A percentile compares a stretch with the other conserved stretches of the same genome.
Evolutionary conservation across 2,329 filamentous ascomycete genomes (phyloP).

Genomic region (Whalleya microplaca): DNA sequence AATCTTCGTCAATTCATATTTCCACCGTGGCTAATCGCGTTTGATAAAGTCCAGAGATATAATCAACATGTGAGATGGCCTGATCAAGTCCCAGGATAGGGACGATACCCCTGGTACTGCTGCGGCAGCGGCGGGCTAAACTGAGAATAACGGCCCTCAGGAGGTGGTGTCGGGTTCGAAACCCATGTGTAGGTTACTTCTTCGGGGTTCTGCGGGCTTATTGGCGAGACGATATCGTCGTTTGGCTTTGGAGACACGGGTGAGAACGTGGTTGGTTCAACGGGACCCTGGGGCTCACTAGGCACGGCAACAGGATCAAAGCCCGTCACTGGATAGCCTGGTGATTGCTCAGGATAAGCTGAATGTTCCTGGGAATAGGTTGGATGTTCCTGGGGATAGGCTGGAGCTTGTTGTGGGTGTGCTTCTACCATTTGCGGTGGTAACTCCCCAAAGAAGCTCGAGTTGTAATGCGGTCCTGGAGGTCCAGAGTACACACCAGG

Average conservation of each 20-base stretch:
- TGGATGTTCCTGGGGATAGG: conserved; percentile 9
- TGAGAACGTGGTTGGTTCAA: conserved; percentile 12
- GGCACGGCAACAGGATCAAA: conserved; percentile 12
- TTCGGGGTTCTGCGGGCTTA: conserved; percentile 16
- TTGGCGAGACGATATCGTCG: conserved; percentile 26
- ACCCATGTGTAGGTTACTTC: conserved; percentile 24
- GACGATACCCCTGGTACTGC: conserved; percentile 34
- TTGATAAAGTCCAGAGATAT: neutral
- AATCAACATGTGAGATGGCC: neutral
- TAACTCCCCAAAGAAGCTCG: conserved; percentile 35
- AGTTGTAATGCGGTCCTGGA: conserved; percentile 34
- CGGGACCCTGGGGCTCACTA: neutral
- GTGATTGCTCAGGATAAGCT: conserved; percentile 2
- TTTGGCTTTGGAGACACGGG: conserved; percentile 14
- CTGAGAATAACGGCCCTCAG: conserved; percentile 31
- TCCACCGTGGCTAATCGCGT: neutral
- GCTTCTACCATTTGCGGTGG: conserved; percentile 32
- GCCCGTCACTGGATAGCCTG: conserved; percentile 16
- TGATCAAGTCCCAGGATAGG: conserved; percentile 30
- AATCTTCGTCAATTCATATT: conserved; percentile 2
- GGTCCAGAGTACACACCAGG: conserved; percentile 29
- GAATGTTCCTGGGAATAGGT: neutral
- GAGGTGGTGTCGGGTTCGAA: conserved; percentile 23
- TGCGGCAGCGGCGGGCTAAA: conserved; percentile 33
- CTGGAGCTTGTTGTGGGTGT: neutral